A percentile compares a stretch with the other conserved stretches of the same genome.
These are phyloP conservation scores for Botrytis squamosa DNA, from an alignment of 2,329 filamentous ascomycete genomes.

Conservation along the genomic window DNA sequence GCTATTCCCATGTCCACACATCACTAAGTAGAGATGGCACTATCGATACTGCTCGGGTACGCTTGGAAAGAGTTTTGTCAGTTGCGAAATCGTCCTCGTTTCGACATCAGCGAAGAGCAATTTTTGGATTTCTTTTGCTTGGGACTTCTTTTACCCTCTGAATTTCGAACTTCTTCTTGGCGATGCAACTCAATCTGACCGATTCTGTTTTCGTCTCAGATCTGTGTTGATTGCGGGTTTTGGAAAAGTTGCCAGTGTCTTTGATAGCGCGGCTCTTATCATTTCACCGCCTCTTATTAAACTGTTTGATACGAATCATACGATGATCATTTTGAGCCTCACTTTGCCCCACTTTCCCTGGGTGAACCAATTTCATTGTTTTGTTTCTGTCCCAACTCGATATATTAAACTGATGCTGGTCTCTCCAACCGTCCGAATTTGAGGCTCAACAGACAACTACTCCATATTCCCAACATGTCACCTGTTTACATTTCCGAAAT, in stretches of 20 bases:
- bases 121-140: background rate
- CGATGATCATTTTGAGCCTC: background rate
- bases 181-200: background rate
- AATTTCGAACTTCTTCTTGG: background rate
- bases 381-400: background rate
- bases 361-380: background rate
- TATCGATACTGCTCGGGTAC: background rate
- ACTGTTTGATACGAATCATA: background rate
- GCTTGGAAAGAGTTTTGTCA: background rate
- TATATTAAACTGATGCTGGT: background rate
- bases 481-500: background rate
- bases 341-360: background rate
- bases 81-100: background rate
- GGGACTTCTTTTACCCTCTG: background rate
- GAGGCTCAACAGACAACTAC: constrained; percentile 5
- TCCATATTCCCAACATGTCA: background rate
- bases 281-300: background rate
- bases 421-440: background rate
- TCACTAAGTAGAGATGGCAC: constrained; percentile 5
- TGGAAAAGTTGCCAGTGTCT: background rate
- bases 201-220: background rate
- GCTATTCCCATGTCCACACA: background rate
- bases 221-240: background rate
- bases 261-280: background rate
- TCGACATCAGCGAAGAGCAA: background rate